Conservation (phyloP, 768 basidiomycete species). For the Dictyophora rubrovolvata region DNA sequence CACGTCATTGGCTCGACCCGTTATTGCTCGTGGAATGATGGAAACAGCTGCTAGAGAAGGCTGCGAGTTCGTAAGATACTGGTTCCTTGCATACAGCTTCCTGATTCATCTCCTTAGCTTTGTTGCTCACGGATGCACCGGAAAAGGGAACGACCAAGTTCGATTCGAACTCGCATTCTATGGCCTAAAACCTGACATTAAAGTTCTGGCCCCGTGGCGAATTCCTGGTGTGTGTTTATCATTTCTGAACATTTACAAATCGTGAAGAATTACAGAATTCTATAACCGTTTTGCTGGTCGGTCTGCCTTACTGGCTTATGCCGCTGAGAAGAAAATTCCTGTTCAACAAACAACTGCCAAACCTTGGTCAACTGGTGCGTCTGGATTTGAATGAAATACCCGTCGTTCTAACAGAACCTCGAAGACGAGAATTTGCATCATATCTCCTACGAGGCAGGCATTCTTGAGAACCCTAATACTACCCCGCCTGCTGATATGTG, state of each 20-base stretch:
- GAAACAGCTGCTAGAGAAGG: constrained; percentile 79
- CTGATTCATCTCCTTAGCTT: constrained; percentile 39
- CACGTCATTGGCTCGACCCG: constrained; percentile 94
- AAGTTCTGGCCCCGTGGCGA: constrained; percentile 98
- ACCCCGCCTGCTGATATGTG: constrained; percentile 98
- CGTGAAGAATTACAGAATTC: constrained; percentile 48
- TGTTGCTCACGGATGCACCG: constrained; percentile 97
- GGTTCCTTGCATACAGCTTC: not conserved
- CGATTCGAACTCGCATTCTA: constrained; percentile 99
- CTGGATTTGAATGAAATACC: not conserved
- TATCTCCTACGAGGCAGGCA: constrained; percentile 99
- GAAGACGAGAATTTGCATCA: constrained; percentile 97
- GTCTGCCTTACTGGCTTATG: constrained; percentile 84
- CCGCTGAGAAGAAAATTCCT: constrained; percentile 79
- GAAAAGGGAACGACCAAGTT: constrained; percentile 99
- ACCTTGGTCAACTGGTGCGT: constrained; percentile 83
- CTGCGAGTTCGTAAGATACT: constrained; percentile 72
- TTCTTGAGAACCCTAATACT: constrained; percentile 91
- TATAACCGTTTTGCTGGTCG: constrained; percentile 97
- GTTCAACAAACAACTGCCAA: constrained; percentile 93
- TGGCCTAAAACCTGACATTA: constrained; percentile 96
- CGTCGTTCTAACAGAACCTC: not conserved
- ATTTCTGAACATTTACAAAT: not conserved
- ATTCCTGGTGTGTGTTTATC: constrained; percentile 53
- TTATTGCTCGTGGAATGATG: constrained; percentile 99